Percentiles rank a stretch among this genome's conserved stretches.
These are phyloP conservation scores for Agrocybe chaxingu DNA, from an alignment of 768 basidiomycete species.

Conservation along the genomic window DNA sequence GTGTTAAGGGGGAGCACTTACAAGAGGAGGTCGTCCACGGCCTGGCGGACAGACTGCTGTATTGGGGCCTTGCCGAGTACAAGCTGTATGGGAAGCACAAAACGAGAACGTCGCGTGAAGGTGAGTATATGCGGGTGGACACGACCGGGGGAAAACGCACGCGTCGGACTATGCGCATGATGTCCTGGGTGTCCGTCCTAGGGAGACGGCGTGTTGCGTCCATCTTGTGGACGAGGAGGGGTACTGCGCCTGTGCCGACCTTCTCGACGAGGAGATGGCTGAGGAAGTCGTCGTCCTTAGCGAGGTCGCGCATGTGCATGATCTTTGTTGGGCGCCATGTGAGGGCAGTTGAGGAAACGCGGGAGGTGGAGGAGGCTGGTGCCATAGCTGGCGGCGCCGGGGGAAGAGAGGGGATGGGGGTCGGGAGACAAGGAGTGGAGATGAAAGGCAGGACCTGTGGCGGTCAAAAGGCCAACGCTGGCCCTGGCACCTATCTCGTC, in stretches of 20 bases:
- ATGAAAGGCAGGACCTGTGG: slow-evolving; percentile 15
- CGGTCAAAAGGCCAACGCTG: slow-evolving; percentile 8
- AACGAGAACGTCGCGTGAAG: slow-evolving; percentile 21
- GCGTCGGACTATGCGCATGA: slow-evolving; percentile 74
- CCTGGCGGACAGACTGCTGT: slow-evolving; percentile 59
- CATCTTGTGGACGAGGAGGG: slow-evolving; percentile 91
- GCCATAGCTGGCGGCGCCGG: slow-evolving; percentile 25
- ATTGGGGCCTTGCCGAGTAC: slow-evolving; percentile 54
- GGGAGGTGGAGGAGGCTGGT: slow-evolving; percentile 23
- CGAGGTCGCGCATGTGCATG: slow-evolving; percentile 89
- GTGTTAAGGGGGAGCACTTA: slow-evolving; percentile 36
- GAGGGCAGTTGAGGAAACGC: slow-evolving; percentile 25
- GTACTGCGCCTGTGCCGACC: slow-evolving; percentile 73
- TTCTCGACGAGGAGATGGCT: slow-evolving; percentile 88
- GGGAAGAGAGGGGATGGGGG: slow-evolving; percentile 12
- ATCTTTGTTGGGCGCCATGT: slow-evolving; percentile 82
- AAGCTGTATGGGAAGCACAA: slow-evolving; percentile 39
- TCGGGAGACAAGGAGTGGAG: slow-evolving; percentile 15
- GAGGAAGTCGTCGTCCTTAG: slow-evolving; percentile 88
- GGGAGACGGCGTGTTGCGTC: slow-evolving; percentile 74
- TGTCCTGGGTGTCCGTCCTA: slow-evolving; percentile 65
- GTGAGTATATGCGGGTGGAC: slow-evolving; percentile 13
- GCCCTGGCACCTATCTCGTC: slow-evolving; percentile 22
- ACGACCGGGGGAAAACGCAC: slow-evolving; percentile 38
- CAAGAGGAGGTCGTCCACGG: slow-evolving; percentile 78